Evolutionary conservation across 257 asterid species (phyloP).

Genomic region (Coffea eugenioides): DNA sequence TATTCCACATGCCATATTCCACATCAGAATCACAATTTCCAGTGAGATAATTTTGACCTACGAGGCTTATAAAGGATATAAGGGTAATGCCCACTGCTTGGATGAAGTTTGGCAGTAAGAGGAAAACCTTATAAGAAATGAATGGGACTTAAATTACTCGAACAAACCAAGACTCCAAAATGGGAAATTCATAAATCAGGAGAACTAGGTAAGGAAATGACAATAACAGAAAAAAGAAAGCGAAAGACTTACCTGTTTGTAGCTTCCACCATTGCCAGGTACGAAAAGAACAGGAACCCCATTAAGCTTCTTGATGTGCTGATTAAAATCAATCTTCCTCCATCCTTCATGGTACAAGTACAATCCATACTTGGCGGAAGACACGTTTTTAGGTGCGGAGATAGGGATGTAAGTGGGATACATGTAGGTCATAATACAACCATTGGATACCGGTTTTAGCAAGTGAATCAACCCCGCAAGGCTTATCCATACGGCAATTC

Average conservation of each 20-base stretch:
- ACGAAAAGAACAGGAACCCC: constrained; percentile 93
- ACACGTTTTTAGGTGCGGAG: constrained; percentile 50
- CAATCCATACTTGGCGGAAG: constrained; percentile 64
- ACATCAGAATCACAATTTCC: background rate
- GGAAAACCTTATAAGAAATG: background rate
- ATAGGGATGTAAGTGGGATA: constrained; percentile 93
- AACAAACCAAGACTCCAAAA: background rate
- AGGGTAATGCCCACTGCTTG: background rate
- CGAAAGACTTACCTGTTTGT: constrained; percentile 77
- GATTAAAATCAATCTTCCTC: constrained; percentile 70
- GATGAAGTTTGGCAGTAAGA: background rate
- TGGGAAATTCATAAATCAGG: background rate
- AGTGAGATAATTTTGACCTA: background rate
- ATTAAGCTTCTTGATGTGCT: constrained; percentile 65
- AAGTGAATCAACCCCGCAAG: constrained; percentile 58
- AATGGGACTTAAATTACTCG: background rate
- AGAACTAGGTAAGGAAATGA: background rate
- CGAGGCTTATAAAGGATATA: background rate
- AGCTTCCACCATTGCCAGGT: constrained; percentile 99
- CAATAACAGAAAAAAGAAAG: background rate
- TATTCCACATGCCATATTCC: background rate
- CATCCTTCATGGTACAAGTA: constrained; percentile 93
- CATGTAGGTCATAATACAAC: constrained; percentile 98
- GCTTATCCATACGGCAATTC: constrained; percentile 50
- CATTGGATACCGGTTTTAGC: constrained; percentile 70